Evolutionary conservation across 2,329 filamentous ascomycete genomes (phyloP), one percentile per base, ranked within the genome.

Genomic region (Aspergillus hiratsukae): DNA sequence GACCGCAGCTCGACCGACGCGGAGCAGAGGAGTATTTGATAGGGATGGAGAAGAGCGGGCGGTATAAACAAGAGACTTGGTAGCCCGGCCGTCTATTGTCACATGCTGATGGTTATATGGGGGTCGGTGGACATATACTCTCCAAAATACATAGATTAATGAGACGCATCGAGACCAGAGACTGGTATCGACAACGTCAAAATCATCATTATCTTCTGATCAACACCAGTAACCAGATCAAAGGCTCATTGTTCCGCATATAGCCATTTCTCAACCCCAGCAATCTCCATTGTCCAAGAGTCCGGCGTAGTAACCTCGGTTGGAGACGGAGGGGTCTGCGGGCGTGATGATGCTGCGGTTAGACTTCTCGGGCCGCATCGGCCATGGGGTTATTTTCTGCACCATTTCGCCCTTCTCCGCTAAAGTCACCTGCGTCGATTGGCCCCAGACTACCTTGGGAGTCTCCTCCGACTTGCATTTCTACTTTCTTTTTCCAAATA

Each of bases 61-160:
- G 83, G 56, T 89, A 86, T 69, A 83, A 83, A 64, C 86, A 88
- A 67, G 87, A 89, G 73, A 89, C 87, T 6, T 89, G 87, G 87
- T 89, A 35, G 31, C 14, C 5, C 14, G 29, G 31, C 57, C 41
- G 50, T 21, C 23, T 27, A 7, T 23, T 45, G 41, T 45, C 41
- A 45, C 41, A 45, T 45, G 41, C 41, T 45, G 1, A 10, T 45
- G 31, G 14, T 17, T 14, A 37, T 37, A 17, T 37, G 31, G 31
- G 17, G 14, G 14, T 37, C 31, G 17, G 11, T 17, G 31, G 17
- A n/a, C 14, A 37, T 35, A 35, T 17, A 35, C 31, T 7, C 31
- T 17, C 14, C 14, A 37, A 17, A 43, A 23, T 43, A 21, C n/a
- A 21, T 43, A 43, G 40, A 21, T 23, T 43, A 19, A 7, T 21